Conservation (phyloP, 805 yeast genomes). For the Diddensiella transvaalensis region DNA sequence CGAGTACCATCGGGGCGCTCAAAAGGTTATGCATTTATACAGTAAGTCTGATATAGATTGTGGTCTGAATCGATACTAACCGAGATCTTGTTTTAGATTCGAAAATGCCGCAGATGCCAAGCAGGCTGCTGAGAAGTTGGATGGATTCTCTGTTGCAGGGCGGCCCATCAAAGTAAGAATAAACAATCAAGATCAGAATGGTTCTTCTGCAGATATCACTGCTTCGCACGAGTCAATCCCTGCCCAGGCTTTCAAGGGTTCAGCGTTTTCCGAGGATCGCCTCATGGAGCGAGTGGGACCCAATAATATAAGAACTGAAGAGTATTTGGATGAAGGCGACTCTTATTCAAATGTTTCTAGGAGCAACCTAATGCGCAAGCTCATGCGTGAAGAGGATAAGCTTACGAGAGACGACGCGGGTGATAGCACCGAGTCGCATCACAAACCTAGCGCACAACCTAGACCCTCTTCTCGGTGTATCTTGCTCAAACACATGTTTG, state of each 20-base stretch:
- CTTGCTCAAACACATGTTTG: conserved; percentile 32
- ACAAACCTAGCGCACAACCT: not conserved
- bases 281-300: not conserved
- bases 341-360: conserved; percentile 27
- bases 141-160: conserved; percentile 31
- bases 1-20: conserved; percentile 81
- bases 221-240: not conserved
- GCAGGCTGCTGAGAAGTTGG: conserved; percentile 29
- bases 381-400: conserved; percentile 32
- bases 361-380: conserved; percentile 30
- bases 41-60: too few relatives aligned
- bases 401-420: not conserved
- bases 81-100: conserved; percentile 1
- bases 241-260: not conserved
- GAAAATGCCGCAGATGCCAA: conserved; percentile 23
- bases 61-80: too few relatives aligned
- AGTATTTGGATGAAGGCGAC: conserved; percentile 2
- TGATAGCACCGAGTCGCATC: conserved; percentile 1
- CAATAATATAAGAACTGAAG: conserved; percentile 2
- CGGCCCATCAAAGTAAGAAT: conserved; percentile 27
- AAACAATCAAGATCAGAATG: conserved; percentile 19
- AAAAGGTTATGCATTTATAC: conserved; percentile 82
- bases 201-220: too few relatives aligned
- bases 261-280: conserved; percentile 6
- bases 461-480: conserved; percentile 28